Base-by-base conservation (phyloP, 2,329 filamentous ascomycete species). In the Trichoderma sp. region DNA sequence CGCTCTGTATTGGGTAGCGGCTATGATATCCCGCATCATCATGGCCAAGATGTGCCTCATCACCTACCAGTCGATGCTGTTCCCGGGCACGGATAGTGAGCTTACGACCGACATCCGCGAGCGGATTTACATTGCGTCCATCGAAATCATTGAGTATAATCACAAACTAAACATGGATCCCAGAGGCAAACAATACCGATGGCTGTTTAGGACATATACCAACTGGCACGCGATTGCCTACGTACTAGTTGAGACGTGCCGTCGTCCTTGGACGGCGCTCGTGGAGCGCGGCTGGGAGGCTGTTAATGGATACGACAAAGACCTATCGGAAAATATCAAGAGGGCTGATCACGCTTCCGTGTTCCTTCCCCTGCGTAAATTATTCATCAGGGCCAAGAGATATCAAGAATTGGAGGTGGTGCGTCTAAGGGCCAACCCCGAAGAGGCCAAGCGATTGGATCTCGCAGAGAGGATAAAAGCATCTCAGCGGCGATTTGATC, bases 1-100 rank as follows among this genome's bases (percentile, higher is more conserved):
- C 59, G 84, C 87, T 0, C 81, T 93, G 1, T 90, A 90, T 73
- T 93, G 91, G 90, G 87, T 92, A 30, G 88, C 88, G 8, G 90
- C 88, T 4, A 92, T 91, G 32, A 85, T 93, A 28, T 87, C 89
- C 3, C 88, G 92, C 11, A 84, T 95, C 36, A 89, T 95, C 73
- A 88, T 94, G 81, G 90, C 90, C 62, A 95, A 94, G 80, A 89
- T 94, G 84, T 93, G 91, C 82, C 85, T 96, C 43, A 87, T 94
- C 72, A 87, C 93, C 3, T 92, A 95, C 76, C 90, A 95, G 75
- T 92, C 92, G 0, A 86, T 91, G 76, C 88, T 92, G 36, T 87
- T 90, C 66, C 85, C 86, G 39, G 87, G 89, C 30, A 84, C 86
- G 11, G 85, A 85, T n/a, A 80, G 84, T 9, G 85, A 84, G 30